Evolutionary conservation across 257 asterid genomes (phyloP), one percentile per base, ranked within the genome.

Genomic region (Lithospermum erythrorhizon): DNA sequence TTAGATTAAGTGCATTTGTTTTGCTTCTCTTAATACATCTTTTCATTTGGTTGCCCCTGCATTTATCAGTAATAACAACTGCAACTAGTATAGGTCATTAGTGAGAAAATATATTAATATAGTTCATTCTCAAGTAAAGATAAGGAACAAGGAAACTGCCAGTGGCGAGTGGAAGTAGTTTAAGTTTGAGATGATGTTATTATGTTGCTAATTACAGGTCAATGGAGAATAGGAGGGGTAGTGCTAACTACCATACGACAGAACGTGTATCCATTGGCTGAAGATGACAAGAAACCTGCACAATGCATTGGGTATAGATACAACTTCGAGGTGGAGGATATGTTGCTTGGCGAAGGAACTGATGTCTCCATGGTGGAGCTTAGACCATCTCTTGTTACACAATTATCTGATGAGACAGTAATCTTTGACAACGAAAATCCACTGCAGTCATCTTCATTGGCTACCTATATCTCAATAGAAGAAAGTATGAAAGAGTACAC

Each of bases 401-500:
- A 75, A 65, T 63, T 82, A 57, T 82, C 94, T 0, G 72, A 66
- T 57, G 73, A 75, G 13, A 83, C 74, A 53, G 32, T 79, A 21
- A 18, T 54, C 35, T 70, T 53, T 15, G 41, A 55, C 14, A 53
- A 24, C 15, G 67, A 62, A 53, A 63, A 62, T 17, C 35, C 75
- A 30, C 66, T 53, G 14, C 25, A 61, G 23, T 29, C 79, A 21
- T 63, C 70, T 58, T 61, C 73, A 55, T 24, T 53, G 20, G 41
- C 27, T 24, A 74, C 55, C 59, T 52, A 67, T 37, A 24, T 25
- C 56, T 76, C 91, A 21, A 78, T 65, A 21, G 82, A 87, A 68
- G 85, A 87, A 69, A 81, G 91, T 86, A 90, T 90, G 98, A 81
- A 76, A 74, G 94, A 87, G 59, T 87, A 87, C 19, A 68, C 80